Base-by-base conservation (phyloP, 139 green algal genomes). In the Micromonas commoda region DNA sequence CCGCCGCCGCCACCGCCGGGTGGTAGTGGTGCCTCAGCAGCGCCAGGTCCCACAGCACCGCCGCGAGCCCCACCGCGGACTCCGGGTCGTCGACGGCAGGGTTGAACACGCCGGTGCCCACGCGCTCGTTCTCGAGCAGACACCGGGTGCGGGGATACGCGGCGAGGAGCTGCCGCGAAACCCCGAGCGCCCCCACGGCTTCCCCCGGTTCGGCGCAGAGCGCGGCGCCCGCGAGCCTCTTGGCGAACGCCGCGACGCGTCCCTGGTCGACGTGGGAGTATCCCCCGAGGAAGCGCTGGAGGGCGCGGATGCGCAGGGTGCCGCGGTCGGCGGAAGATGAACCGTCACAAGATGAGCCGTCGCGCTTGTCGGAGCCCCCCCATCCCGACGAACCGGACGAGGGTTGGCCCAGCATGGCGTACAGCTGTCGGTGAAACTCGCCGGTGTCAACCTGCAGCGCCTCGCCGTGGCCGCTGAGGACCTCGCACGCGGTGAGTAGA, bases 371-470 rank as follows among this genome's bases (percentile, higher is more conserved):
- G n/a, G n/a, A n/a, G n/a, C n/a, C n/a, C n/a, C n/a, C n/a, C n/a
- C n/a, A n/a, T n/a, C n/a, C n/a, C n/a, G n/a, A n/a, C n/a, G n/a
- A n/a, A n/a, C n/a, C n/a, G n/a, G n/a, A n/a, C n/a, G 61, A 68
- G 31, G 64, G 64, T 38, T 71, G 38, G 64, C n/a, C 68, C 52
- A 87, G 24, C 82, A 82, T 51, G 29, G 31, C 37, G 77, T 87
- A 87, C 24, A 86, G 64, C n/a, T 64, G 69, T 35, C 33, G 61
- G 67, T 85, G 51, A 34, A 87, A 80, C 24, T 66, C 76, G 13
- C 69, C 34, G 24, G 84, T 54, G 76, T 87, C 82, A 32, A 87
- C 82, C 35, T 81, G 87, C 29, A 87, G 82, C 16, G 78, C 80
- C 31, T 87, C 76, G 26, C 86, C 53, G 31, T 83, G 84, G 29